Base-by-base conservation (phyloP, 164 flowering plant genomes). In the Umbellularia californica region DNA sequence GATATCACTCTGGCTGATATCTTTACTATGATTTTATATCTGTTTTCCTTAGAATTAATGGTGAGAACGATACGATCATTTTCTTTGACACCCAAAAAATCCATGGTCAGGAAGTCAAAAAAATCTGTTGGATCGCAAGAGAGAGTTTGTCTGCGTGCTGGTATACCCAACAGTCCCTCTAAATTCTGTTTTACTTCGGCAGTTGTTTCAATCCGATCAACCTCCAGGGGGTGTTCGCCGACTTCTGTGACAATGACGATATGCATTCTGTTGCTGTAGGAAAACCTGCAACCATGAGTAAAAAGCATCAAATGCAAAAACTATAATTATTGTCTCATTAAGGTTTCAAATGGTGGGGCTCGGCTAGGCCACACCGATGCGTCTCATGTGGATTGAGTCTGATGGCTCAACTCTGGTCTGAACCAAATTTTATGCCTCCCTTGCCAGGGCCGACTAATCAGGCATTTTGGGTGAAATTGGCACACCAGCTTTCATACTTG, bases 51-150 rank as follows among this genome's bases (percentile, higher is more conserved):
- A 13, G 76, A 75, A 27, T 76, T 79, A 35, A 84, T 72, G 12
- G 79, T 73, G 79, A 91, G 87, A 81, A 85, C 74, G n/a, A 91
- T 85, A 75, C 63, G 85, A 3, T 90, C 83, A 3, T 92, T 92
- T 71, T 91, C 87, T 2, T 77, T 65, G 60, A 93, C 78, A 85
- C 83, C 0, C 90, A 93, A 58, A 89, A 90, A 69, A 89, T 82
- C 91, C 90, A 91, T 77, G 82, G 89, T 94, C 2, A 93, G 87
- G 22, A 92, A 95, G 76, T 91, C 93, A 5, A 91, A 20, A 13
- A 91, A 70, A 47, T 90, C 98, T 79, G 84, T 83, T 6, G 86
- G 91, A 6, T 58, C 82, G 0, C 89, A 82, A 2, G 85, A 19
- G 1, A 91, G 92, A 11, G 77, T 83, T 80, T 91, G 95, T 33